Base-by-base conservation (phyloP, 2,329 filamentous ascomycete species). In the Venturia carpophila region DNA sequence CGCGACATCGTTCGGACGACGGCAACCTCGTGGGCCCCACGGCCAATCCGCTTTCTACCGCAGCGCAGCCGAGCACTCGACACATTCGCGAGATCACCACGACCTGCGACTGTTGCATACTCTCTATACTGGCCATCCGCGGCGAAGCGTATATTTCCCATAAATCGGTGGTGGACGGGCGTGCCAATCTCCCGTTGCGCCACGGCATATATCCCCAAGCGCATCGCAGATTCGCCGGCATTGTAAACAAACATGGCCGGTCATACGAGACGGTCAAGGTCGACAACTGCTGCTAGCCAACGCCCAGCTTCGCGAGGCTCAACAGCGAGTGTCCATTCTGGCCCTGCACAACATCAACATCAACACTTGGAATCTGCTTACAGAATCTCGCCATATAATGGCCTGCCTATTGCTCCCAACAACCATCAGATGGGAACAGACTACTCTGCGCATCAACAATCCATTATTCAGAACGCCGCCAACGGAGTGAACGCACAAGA, bases 231-330 rank as follows among this genome's bases (percentile, higher is more conserved):
- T 58, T 58, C 52, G 37, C 37, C 52, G 27, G 5, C 52, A 37
- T 19, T 13, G 19, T 58, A 58, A 37, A 58, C 30, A 58, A 37
- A 58, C 30, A 58, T 58, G 52, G 13, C 30, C 13, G 52, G 52
- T 27, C 52, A 58, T 17, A 37, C 52, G 27, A 58, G 71, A 66
- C 76, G 79, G 61, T 79, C 79, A 64, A 74, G 78, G 39, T 79
- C 78, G 30, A 79, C 76, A 68, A 79, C 78, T 15, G 78, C 78
- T 61, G 74, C 74, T 65, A 72, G 71, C 58, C 78, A 77, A 67
- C 74, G 79, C 7, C 79, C 79, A 60, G 73, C 76, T 21, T 81
- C 79, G 37, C 76, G 79, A 69, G 79, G 78, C 52, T 81, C 79
- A 17, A 80, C 79, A 21, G 77, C 79, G n/a, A 80, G 79, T 69